These are phyloP conservation scores for Mikania micrantha DNA, from an alignment of 129 eudicot genomes.

Conservation along the genomic window DNA sequence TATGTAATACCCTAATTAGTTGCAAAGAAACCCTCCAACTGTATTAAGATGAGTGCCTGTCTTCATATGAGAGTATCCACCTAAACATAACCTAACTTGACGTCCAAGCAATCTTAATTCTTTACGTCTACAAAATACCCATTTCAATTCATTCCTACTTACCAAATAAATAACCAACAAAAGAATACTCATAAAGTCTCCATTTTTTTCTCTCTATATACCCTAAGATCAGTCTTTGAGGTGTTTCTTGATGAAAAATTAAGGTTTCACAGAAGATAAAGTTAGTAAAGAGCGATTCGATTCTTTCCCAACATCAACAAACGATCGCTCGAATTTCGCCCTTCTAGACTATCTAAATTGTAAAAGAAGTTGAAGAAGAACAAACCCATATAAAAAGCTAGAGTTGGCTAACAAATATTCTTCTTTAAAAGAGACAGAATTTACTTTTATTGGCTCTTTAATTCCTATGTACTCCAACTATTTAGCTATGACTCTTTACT, in stretches of 20 bases:
- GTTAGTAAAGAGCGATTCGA: slow-evolving; percentile 26
- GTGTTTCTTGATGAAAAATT: slow-evolving; percentile 27
- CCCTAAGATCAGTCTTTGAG: slow-evolving; percentile 9
- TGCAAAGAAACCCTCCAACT: slow-evolving; percentile 25
- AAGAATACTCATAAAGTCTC: slow-evolving; percentile 22
- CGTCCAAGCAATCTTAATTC: slow-evolving; percentile 88
- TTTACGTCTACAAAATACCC: slow-evolving; percentile 28
- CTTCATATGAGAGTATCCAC: slow-evolving; percentile 25
- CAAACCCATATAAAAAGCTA: slow-evolving; percentile 26
- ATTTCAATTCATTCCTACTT: slow-evolving; percentile 12
- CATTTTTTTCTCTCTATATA: slow-evolving; percentile 27
- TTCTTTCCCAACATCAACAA: slow-evolving; percentile 33
- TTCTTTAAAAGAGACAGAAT: slow-evolving; percentile 16
- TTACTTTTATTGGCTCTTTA: slow-evolving; percentile 22
- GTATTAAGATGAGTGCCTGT: slow-evolving; percentile 24
- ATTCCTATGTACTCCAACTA: slow-evolving; percentile 22
- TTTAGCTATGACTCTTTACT: slow-evolving; percentile 19
- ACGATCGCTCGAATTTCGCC: slow-evolving; percentile 16
- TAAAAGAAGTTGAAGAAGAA: slow-evolving; percentile 12
- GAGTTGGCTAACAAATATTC: slow-evolving; percentile 23
- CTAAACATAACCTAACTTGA: slow-evolving; percentile 69
- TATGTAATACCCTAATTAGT: slow-evolving; percentile 3
- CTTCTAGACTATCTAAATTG: not conserved
- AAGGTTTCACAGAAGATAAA: slow-evolving; percentile 7
- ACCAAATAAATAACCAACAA: slow-evolving; percentile 41